Conservation (phyloP, 2,329 filamentous ascomycete genomes). For the Didymella keratinophila region DNA sequence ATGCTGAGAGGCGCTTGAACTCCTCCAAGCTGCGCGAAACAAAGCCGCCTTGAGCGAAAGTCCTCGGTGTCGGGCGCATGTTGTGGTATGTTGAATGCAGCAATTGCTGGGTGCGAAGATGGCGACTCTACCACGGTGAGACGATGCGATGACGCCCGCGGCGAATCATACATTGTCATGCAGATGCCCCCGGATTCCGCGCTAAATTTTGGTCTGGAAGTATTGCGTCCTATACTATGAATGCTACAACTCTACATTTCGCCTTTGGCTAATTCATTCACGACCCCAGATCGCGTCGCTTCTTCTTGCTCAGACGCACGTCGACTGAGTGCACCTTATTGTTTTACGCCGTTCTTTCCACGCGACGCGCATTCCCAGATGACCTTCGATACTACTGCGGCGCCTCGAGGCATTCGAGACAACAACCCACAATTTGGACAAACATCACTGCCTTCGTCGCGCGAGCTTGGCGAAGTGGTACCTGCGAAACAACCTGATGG, state of each 20-base stretch:
- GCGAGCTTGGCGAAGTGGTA: conserved; percentile 66
- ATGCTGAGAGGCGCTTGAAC: conserved; percentile 63
- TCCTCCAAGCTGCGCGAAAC: conserved; percentile 66
- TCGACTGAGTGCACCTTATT: conserved; percentile 8
- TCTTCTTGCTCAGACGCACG: background rate
- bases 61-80: conserved; percentile 50
- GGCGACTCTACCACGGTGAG: conserved; percentile 2
- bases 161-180: conserved; percentile 9
- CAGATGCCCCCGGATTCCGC: conserved; percentile 3
- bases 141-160: conserved; percentile 6
- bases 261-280: background rate
- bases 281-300: background rate
- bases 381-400: conserved; percentile 46
- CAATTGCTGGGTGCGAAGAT: conserved; percentile 11
- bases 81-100: conserved; percentile 14
- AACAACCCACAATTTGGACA: conserved; percentile 37
- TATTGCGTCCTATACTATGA: conserved; percentile 7
- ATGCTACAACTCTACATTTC: conserved; percentile 4
- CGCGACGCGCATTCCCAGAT: conserved; percentile 36
- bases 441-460: conserved; percentile 58
- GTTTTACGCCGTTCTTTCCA: background rate
- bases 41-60: conserved; percentile 61
- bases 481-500: conserved; percentile 56
- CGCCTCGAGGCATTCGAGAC: conserved; percentile 42
- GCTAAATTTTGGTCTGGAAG: conserved; percentile 9